Percentiles rank a stretch among this genome's conserved stretches.
Conservation (phyloP, 108 stramenopile species). For the Nitzschia putrida region DNA sequence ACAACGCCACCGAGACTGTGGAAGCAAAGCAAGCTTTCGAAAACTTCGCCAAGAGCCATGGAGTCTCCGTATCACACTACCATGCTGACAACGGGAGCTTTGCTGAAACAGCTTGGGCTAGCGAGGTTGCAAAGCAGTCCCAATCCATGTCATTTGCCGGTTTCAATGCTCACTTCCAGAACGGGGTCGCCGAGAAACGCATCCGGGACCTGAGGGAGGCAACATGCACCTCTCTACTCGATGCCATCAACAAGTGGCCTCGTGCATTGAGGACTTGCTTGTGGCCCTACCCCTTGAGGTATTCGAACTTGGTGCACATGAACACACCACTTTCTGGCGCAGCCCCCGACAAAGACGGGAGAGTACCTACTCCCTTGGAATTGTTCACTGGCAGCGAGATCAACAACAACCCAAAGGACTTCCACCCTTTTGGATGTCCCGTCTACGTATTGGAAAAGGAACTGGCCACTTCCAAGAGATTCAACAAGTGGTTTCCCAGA, state of each 20-base stretch:
- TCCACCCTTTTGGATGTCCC: constrained; percentile 51
- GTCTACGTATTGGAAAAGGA: constrained; percentile 28
- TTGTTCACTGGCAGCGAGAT: constrained; percentile 25
- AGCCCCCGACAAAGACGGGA: constrained; percentile 4
- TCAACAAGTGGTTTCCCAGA: too few species aligned
- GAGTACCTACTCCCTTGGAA: constrained; percentile 15
- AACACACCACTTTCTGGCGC: constrained; percentile 16
- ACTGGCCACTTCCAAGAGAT: too few species aligned
- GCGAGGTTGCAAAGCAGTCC: not conserved
- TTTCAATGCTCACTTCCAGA: constrained; percentile 52
- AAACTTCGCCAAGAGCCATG: constrained; percentile 9
- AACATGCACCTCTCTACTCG: constrained; percentile 49
- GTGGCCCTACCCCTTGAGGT: constrained; percentile 54
- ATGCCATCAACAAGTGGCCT: constrained; percentile 50
- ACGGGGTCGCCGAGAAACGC: constrained; percentile 46
- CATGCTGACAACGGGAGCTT: constrained; percentile 40
- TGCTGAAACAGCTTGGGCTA: constrained; percentile 8
- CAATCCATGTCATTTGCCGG: constrained; percentile 35
- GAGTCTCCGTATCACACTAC: constrained; percentile 16
- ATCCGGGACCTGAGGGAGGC: constrained; percentile 44
- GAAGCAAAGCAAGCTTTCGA: constrained; percentile 46
- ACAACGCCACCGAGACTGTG: constrained; percentile 34
- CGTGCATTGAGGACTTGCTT: constrained; percentile 34
- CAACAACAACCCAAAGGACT: constrained; percentile 2
- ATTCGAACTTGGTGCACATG: constrained; percentile 28